Evolutionary conservation across 225 moss, liverwort and hornwort genomes (phyloP).

Genomic region (Polytrichum formosum): DNA sequence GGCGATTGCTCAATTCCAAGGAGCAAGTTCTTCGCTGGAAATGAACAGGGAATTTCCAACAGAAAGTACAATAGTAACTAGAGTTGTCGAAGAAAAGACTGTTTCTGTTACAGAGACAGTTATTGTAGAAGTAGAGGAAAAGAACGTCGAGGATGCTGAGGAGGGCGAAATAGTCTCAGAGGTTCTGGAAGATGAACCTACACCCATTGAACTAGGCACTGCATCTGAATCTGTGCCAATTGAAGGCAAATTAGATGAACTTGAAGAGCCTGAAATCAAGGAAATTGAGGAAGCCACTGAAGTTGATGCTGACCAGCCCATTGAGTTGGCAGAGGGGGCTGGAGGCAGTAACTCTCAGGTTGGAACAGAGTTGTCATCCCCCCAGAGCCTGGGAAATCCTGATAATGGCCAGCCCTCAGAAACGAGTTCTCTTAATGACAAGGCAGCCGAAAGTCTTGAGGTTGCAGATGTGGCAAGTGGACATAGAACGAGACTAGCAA

Average conservation of each 20-base stretch:
- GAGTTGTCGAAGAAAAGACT: constrained; percentile 30
- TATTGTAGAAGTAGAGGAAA: constrained; percentile 26
- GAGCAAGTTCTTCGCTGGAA: constrained; percentile 25
- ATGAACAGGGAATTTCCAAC: constrained; percentile 15
- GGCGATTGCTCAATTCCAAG: constrained; percentile 31
- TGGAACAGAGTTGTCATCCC: constrained; percentile 33
- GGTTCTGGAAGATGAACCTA: constrained; percentile 36
- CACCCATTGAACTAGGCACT: constrained; percentile 24
- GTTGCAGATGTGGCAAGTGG: constrained; percentile 40
- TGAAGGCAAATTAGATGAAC: constrained; percentile 21
- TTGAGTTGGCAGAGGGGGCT: constrained; percentile 21
- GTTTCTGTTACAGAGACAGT: constrained; percentile 25
- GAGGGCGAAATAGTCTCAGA: constrained; percentile 81
- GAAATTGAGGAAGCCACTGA: constrained; percentile 23
- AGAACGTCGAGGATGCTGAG: constrained; percentile 53
- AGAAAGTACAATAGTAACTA: constrained; percentile 30
- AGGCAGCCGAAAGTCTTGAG: constrained; percentile 22
- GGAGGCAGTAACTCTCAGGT: constrained; percentile 28
- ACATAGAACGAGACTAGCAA: constrained; percentile 47
- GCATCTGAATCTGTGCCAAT: constrained; percentile 16
- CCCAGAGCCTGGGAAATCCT: constrained; percentile 12
- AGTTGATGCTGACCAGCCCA: constrained; percentile 25
- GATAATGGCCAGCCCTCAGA: constrained; percentile 23
- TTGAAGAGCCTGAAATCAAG: constrained; percentile 21
- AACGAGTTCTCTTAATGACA: constrained; percentile 18